These are phyloP conservation scores for Termitomyces sp. DNA, from an alignment of 768 basidiomycete species.

Conservation along the genomic window DNA sequence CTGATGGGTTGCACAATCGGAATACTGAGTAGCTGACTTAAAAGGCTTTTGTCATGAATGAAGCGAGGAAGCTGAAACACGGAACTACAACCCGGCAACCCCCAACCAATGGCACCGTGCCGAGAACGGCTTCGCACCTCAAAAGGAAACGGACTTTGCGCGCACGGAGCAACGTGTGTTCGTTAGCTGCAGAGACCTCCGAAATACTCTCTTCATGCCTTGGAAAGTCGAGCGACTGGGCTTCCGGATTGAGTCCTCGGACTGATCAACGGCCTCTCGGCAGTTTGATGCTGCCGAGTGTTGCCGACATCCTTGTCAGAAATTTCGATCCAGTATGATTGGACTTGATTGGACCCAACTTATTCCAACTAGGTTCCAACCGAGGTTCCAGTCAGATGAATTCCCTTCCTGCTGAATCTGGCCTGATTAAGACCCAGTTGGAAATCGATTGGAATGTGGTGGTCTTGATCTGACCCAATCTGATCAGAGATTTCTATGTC, in stretches of 20 bases:
- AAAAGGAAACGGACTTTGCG: not conserved
- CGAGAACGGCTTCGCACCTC: not conserved
- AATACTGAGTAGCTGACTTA: not conserved
- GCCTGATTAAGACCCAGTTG: too few species aligned
- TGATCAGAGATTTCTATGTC: too few species aligned
- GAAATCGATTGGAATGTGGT: too few species aligned
- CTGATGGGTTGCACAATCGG: constrained; percentile 4
- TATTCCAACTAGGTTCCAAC: too few species aligned
- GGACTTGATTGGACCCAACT: too few species aligned
- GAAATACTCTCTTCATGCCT: not conserved
- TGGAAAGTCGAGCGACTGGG: not conserved
- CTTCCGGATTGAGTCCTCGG: not conserved
- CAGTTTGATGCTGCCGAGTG: not conserved
- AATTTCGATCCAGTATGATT: too few species aligned
- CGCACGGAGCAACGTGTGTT: not conserved
- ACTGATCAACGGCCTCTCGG: not conserved
- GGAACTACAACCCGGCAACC: constrained; percentile 3
- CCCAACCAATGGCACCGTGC: not conserved
- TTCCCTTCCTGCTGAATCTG: too few species aligned
- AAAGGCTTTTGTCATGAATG: not conserved
- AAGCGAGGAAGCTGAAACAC: not conserved
- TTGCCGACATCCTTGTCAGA: not conserved
- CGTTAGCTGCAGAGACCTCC: too few species aligned
- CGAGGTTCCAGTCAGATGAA: too few species aligned
- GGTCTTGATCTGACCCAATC: too few species aligned